phyloP scores from a whole-genome alignment of 495 filamentous ascomycete species.

The Neurospora sp. region DNA sequence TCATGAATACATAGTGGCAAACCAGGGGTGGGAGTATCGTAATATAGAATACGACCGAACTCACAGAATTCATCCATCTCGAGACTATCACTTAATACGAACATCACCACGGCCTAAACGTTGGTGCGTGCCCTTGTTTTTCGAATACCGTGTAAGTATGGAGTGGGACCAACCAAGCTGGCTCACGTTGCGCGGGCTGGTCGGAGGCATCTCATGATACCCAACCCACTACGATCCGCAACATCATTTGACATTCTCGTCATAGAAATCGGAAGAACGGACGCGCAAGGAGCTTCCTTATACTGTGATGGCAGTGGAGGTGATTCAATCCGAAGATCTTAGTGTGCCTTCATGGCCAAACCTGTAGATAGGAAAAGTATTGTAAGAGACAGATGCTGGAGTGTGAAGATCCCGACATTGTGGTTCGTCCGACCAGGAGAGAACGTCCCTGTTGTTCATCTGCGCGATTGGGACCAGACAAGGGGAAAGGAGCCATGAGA shows the following conservation, averaged over 20 bases:
- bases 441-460: background rate
- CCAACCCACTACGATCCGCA: background rate
- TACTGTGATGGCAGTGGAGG: background rate
- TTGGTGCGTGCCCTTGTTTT: too few species aligned
- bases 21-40: background rate
- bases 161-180: background rate
- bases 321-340: background rate
- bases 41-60: background rate
- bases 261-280: background rate
- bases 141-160: background rate
- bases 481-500: too few species aligned
- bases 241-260: background rate
- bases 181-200: background rate
- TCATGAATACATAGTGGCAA: background rate
- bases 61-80: background rate
- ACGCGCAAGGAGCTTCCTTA: background rate
- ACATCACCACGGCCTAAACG: background rate
- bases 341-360: background rate
- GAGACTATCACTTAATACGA: background rate
- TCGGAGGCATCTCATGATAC: background rate
- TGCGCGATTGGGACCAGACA: background rate
- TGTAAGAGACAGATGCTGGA: background rate
- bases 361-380: background rate
- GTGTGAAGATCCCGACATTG: background rate
- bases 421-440: background rate